Evolutionary conservation across 1,139 yeast genomes (phyloP).

Genomic region (Pichia norvegensis): DNA sequence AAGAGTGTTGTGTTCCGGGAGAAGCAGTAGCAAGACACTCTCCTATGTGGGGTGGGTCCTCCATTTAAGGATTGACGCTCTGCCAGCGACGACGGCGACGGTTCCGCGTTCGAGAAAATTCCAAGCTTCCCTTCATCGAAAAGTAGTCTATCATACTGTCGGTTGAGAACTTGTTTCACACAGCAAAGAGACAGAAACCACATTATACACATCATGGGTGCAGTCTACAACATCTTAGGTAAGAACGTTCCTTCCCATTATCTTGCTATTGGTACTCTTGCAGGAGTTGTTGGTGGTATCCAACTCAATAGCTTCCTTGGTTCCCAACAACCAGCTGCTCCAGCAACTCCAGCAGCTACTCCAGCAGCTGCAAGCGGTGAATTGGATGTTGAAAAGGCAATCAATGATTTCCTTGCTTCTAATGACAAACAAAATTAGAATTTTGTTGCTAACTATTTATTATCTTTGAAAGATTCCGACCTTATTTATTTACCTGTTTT

Average conservation of each 20-base stretch:
- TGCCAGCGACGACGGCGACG: not conserved
- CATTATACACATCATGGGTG: constrained; percentile 38
- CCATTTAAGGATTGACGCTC: not conserved
- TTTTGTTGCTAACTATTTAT: too few species aligned
- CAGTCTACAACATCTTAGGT: constrained; percentile 57
- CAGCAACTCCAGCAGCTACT: constrained; percentile 38
- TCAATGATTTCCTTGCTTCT: constrained; percentile 28
- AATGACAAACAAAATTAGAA: constrained; percentile 6
- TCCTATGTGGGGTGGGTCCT: not conserved
- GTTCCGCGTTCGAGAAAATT: not conserved
- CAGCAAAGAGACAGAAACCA: not conserved
- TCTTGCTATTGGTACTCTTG: constrained; percentile 33
- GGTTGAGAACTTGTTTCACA: too few species aligned
- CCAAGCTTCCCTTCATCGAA: too few species aligned
- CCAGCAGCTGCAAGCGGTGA: constrained; percentile 40
- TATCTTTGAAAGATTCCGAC: not conserved
- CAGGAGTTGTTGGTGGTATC: constrained; percentile 32
- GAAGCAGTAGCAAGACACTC: not conserved
- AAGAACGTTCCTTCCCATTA: constrained; percentile 57
- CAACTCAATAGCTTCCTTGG: constrained; percentile 19
- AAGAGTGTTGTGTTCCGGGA: not conserved
- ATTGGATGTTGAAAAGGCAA: constrained; percentile 52
- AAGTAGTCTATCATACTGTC: too few species aligned
- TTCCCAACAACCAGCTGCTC: constrained; percentile 31
- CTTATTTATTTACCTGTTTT: not conserved